Conservation (phyloP, 2,329 filamentous ascomycete species). For the Cyanodermella asteris region DNA sequence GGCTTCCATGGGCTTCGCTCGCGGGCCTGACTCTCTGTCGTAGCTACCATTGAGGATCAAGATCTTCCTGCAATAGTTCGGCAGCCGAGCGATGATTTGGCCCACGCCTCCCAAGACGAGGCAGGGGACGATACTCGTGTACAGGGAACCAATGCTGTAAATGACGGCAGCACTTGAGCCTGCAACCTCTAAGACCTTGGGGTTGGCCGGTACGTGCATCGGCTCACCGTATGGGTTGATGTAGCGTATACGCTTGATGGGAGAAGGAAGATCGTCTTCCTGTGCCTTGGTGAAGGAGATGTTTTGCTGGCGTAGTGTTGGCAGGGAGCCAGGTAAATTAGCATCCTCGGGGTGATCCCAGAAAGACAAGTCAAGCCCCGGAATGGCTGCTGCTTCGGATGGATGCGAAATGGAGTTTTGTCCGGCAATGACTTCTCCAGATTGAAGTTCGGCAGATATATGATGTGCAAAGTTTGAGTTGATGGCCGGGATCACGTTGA, state of each 20-base stretch:
- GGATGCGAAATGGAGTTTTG: conserved; percentile 89
- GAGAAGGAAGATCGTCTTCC: conserved; percentile 52
- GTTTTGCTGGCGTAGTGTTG: conserved; percentile 57
- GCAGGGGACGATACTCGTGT: conserved; percentile 70
- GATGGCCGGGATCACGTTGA: conserved; percentile 69
- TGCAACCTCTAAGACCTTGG: conserved; percentile 52
- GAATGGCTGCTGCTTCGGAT: conserved; percentile 36
- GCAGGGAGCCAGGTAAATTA: conserved; percentile 60
- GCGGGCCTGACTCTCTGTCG: conserved; percentile 71
- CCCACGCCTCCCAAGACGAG: conserved; percentile 60
- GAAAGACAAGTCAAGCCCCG: too few species aligned
- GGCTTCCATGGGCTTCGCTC: conserved; percentile 41
- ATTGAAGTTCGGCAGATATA: conserved; percentile 60
- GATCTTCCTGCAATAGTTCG: conserved; percentile 44
- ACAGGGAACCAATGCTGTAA: conserved; percentile 85
- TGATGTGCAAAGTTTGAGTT: conserved; percentile 93
- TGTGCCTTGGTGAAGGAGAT: conserved; percentile 59
- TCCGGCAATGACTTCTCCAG: conserved; percentile 62
- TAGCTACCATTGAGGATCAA: conserved; percentile 64
- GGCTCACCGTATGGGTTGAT: conserved; percentile 98
- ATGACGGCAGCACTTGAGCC: conserved; percentile 45
- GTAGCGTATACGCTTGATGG: conserved; percentile 77
- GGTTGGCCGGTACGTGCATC: conserved; percentile 66
- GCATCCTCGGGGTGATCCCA: conserved; percentile 64
- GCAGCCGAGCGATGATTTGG: conserved; percentile 31